Evolutionary conservation across 2,329 filamentous ascomycete genomes (phyloP), one percentile per base, ranked within the genome.

Genomic region (Ophiostoma triangulosporum): DNA sequence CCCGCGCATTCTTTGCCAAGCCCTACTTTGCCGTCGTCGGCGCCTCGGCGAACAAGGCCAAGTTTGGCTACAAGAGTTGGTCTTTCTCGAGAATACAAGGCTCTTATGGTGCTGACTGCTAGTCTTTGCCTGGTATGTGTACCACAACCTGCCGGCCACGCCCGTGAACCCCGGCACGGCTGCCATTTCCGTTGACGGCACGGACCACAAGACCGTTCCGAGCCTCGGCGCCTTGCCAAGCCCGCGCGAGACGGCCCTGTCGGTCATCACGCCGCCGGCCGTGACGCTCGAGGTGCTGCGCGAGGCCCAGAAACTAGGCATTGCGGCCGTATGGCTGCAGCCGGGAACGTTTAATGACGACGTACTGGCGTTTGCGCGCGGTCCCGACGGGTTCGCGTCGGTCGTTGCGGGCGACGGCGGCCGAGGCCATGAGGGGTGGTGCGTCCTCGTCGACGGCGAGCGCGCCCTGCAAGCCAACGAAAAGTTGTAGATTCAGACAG

Each of bases 91-190:
- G 38, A 1, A 12, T 14, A 5, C 5, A 24, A 26, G 11, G 11
- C 6, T 31, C 4, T 14, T 27, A 24, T 27, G 40, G 22, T n/a
- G 6, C 46, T 48, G 27, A 48, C 27, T 2, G 9, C 3, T 22
- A 94, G 89, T 97, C 60, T 88, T 96, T 65, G 79, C 79, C 14
- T 97, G 91, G 91, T 97, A 97, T 68, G 77, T 87, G 54, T 66
- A 74, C 32, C 88, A 88, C 69, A 73, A 75, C 35, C 78, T 97
- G 38, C 80, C 84, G 7, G 88, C 84, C 4, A 88, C 82, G 1
- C 88, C 91, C 9, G 77, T 97, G 67, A 96, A 97, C 69, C 90
- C 91, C 0, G 74, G 75, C 48, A 70, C 78, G 3, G 64, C 81
- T 6, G 72, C 73, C 54, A 84, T 96, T 63, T 71, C 73, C n/a